phyloP scores from a whole-genome alignment of 2,329 filamentous ascomycete species.

The Huntiella savannae region DNA sequence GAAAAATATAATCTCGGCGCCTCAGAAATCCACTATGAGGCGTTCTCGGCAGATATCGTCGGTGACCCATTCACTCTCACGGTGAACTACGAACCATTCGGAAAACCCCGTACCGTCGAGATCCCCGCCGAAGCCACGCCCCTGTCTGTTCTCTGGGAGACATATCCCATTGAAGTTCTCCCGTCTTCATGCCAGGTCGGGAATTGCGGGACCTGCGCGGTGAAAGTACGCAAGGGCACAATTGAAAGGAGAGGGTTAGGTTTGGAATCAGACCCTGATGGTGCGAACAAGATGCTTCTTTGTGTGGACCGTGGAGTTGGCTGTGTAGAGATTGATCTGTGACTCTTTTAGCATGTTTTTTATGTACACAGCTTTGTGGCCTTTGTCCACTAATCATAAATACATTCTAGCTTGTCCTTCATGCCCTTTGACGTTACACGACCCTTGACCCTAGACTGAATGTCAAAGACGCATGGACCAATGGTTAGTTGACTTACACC shows the following conservation, averaged over 20 bases:
- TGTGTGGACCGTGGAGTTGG: constrained; percentile 35
- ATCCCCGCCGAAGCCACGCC: constrained; percentile 30
- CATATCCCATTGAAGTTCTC: constrained; percentile 23
- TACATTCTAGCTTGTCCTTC: not conserved
- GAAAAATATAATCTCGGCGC: constrained; percentile 24
- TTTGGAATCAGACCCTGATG: constrained; percentile 24
- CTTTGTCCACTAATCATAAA: no score
- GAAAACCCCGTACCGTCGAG: constrained; percentile 21
- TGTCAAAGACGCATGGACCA: not conserved
- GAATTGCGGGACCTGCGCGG: constrained; percentile 34
- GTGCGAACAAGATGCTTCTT: constrained; percentile 25
- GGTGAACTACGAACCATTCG: constrained; percentile 17
- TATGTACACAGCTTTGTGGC: not conserved
- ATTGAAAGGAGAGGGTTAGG: constrained; percentile 32
- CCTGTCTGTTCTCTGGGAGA: constrained; percentile 26
- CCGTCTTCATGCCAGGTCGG: constrained; percentile 34
- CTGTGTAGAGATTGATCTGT: constrained; percentile 29
- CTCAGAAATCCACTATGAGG: constrained; percentile 40
- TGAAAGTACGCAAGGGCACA: constrained; percentile 23
- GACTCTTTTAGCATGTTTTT: constrained; percentile 4
- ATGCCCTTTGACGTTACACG: not conserved
- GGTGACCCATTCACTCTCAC: constrained; percentile 42
- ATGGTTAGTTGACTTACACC: no score
- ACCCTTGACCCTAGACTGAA: not conserved
- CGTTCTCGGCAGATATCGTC: constrained; percentile 30